Conservation (phyloP, 2,329 filamentous ascomycete genomes). For the Colletotrichum acutatum region DNA sequence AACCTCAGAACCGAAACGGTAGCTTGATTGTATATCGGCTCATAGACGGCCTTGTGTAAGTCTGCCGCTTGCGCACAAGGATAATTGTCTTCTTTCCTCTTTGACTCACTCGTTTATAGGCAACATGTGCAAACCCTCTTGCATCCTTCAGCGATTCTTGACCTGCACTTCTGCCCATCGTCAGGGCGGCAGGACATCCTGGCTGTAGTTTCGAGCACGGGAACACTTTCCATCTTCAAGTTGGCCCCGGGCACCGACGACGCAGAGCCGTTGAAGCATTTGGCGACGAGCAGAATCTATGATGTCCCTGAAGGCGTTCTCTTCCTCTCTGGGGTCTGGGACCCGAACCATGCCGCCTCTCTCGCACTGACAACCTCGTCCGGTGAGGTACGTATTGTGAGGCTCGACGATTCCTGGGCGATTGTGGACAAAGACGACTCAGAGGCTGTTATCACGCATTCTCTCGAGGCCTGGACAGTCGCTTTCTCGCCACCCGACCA, state of each 20-base stretch:
- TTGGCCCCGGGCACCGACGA: slow-evolving; percentile 53
- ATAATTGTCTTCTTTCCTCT: not conserved
- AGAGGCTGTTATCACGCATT: slow-evolving; percentile 58
- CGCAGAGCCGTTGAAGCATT: slow-evolving; percentile 48
- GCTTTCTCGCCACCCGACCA: slow-evolving; percentile 60
- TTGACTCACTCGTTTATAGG: slow-evolving; percentile 47
- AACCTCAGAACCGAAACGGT: slow-evolving; percentile 75
- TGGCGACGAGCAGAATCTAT: slow-evolving; percentile 57
- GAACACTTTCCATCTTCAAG: slow-evolving; percentile 72
- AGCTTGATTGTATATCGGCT: slow-evolving; percentile 76
- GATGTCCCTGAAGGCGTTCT: slow-evolving; percentile 68
- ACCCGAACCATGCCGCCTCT: slow-evolving; percentile 64
- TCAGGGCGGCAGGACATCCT: slow-evolving; percentile 63
- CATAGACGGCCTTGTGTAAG: slow-evolving; percentile 66
- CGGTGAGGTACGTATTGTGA: slow-evolving; percentile 69
- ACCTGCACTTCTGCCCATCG: slow-evolving; percentile 81
- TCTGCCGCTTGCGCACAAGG: slow-evolving; percentile 20
- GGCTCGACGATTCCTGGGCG: slow-evolving; percentile 54
- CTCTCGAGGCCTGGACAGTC: slow-evolving; percentile 80
- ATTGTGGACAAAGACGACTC: slow-evolving; percentile 43
- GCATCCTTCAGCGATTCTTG: slow-evolving; percentile 81
- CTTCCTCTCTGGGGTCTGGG: slow-evolving; percentile 80
- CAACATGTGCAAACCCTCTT: slow-evolving; percentile 66
- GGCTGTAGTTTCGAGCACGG: slow-evolving; percentile 82
- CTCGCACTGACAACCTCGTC: slow-evolving; percentile 79